Evolutionary conservation across 768 basidiomycete species (phyloP).

Genomic region (Tricholoma matsutake): DNA sequence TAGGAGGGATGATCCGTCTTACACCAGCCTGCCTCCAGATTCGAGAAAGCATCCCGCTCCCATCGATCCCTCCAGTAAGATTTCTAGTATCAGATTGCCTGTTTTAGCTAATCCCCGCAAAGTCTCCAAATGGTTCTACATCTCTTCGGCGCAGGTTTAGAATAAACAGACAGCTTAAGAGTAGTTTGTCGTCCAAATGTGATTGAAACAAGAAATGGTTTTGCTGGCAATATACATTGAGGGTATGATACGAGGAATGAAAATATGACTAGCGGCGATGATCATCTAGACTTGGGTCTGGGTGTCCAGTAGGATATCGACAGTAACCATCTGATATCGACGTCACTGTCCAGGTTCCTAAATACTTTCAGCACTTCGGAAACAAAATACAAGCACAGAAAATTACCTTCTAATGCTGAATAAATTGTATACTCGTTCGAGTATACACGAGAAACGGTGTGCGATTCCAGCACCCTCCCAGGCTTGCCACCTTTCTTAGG

Average conservation of each 20-base stretch:
- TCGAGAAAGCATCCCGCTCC: constrained; percentile 83
- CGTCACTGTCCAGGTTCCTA: constrained; percentile 90
- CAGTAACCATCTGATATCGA: constrained; percentile 90
- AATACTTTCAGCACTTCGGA: constrained; percentile 1
- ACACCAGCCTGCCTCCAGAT: constrained; percentile 68
- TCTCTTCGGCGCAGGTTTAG: constrained; percentile 82
- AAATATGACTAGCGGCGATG: constrained; percentile 20
- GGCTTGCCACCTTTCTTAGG: constrained; percentile 65
- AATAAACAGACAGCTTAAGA: neutral
- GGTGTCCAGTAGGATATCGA: constrained; percentile 76
- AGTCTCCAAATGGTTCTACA: constrained; percentile 96
- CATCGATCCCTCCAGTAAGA: constrained; percentile 86
- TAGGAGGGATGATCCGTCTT: constrained; percentile 56
- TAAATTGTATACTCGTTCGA: constrained; percentile 84
- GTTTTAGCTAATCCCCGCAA: constrained; percentile 6
- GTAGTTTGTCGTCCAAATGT: neutral
- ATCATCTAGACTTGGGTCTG: constrained; percentile 42
- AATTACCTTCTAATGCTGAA: constrained; percentile 83
- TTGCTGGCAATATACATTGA: constrained; percentile 11
- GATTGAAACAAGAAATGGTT: neutral
- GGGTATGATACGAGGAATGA: constrained; percentile 9
- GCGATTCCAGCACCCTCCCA: constrained; percentile 84
- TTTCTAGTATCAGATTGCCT: neutral
- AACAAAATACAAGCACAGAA: neutral
- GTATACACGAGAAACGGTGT: constrained; percentile 80